Evolutionary conservation across 2,329 filamentous ascomycete genomes (phyloP).

Genomic region (Fonsecaea monophora): DNA sequence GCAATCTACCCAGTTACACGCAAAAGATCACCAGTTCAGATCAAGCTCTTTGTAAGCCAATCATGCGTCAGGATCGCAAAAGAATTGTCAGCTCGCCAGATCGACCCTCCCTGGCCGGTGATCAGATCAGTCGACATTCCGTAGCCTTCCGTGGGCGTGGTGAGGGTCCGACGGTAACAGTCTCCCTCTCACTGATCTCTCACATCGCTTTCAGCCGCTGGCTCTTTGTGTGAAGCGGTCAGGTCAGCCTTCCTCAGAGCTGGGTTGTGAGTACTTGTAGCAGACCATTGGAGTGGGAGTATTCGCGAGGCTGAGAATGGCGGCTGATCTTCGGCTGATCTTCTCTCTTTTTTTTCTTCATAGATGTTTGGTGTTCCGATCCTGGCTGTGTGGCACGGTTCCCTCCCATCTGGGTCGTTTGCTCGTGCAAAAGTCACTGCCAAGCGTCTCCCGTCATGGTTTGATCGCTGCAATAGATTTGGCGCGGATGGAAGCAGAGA

Average conservation of each 20-base stretch:
- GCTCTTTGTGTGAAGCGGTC: not conserved
- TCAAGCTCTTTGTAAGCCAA: not conserved
- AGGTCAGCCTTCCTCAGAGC: no score
- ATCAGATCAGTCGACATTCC: not conserved
- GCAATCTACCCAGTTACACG: not conserved
- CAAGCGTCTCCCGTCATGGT: not conserved
- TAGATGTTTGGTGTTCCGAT: no score
- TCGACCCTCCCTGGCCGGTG: not conserved
- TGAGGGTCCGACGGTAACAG: not conserved
- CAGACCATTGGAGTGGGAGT: not conserved
- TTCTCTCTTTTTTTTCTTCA: not conserved
- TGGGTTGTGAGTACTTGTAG: no score
- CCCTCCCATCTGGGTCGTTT: not conserved
- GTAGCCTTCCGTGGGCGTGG: not conserved
- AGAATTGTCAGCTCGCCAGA: not conserved
- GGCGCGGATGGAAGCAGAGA: not conserved
- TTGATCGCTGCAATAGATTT: not conserved
- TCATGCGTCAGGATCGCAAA: not conserved
- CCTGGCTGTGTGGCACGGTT: not conserved
- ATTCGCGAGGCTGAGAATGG: constrained; percentile 19
- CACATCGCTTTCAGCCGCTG: not conserved
- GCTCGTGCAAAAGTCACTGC: not conserved
- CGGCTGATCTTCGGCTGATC: constrained; percentile 24
- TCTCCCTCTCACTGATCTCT: not conserved
- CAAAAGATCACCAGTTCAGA: not conserved